Base-by-base conservation (phyloP, 2,329 filamentous ascomycete genomes). In the Ceratocystiopsis sp. region DNA sequence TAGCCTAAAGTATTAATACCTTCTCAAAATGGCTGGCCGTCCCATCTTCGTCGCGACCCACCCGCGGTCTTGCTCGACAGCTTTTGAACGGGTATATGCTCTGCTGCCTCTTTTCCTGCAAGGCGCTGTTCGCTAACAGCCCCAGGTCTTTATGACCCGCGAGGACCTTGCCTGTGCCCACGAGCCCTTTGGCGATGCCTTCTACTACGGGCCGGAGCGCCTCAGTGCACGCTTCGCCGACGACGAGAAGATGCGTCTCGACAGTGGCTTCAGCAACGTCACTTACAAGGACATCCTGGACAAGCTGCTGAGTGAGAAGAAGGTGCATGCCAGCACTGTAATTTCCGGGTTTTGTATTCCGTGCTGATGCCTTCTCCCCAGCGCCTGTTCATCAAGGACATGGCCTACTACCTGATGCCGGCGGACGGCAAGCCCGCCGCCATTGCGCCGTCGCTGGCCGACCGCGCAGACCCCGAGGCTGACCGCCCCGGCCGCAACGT, bases 321-420 rank as follows among this genome's bases (percentile, higher is more conserved):
- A 50, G 47, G 45, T 45, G 33, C 13, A 11, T 34, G 5, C 25
- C 2, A 11, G 10, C 10, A 10, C 25, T 11, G 10, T 8, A 2
- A 8, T 8, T 2, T 8, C 5, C 25, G 7, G 5, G 4, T 10
- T 29, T 11, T 8, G 7, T 29, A 11, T 29, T 11, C 10, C 10
- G 4, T 29, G 9, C 25, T 29, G 10, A 29, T 8, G 6, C 25
- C 25, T 29, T 8, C 38, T 10, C 4, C 12, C 5, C 42, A 93
- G 67, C 83, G 89, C 53, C 67, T 93, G 54, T 95, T 96, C 66
- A 91, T 98, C 72, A 98, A 98, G 62, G 91, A 96, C 61, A 98
- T 96, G 66, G 80, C 83, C 44, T 81, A 95, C 62, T 96, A 96
- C 61, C 69, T 95, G 51, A 69, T 93, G 50, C 82, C 86, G 6